Base-by-base conservation (phyloP, 202 grass and related monocot genomes). In the Setaria italica region DNA sequence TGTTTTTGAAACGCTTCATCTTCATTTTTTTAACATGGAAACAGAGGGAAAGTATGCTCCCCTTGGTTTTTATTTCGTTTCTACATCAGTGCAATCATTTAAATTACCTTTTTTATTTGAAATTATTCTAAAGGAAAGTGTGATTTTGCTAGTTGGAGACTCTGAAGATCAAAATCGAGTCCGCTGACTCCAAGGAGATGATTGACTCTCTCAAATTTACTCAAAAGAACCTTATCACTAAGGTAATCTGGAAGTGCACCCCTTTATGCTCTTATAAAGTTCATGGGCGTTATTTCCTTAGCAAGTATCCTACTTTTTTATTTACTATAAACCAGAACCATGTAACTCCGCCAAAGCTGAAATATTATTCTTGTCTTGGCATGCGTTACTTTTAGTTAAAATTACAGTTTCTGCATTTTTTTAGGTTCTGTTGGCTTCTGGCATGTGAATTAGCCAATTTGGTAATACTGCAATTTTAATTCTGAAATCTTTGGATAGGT, bases 161-260 rank as follows among this genome's bases (percentile, higher is more conserved):
- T 70, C 70, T 98, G 55, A 98, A 98, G 76, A 85, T 67, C 62
- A 92, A 85, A 83, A 89, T 97, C 17, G 83, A 90, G 45, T 89
- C 89, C 1, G 74, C 79, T 86, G 89, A 95, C 65, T 95, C 95
- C 17, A 80, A 91, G 78, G 95, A 93, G 80, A 93, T 43, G 80
- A 79, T 92, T 17, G 79, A 88, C 47, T 93, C 95, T 77, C 92
- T 98, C 77, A 95, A 93, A 88, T 83, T 93, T 87, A 63, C 77
- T 72, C 82, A 98, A 80, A 92, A 90, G 59, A 85, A 86, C 92
- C 58, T 95, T 80, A 93, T 98, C 67, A 98, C 83, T 72, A 98
- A 95, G 95, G 95, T 95, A 80, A 87, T 87, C 25, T 87, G n/a
- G 83, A 79, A 67, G 20, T 69, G 17, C 49, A 74, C 33, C 9